These are phyloP conservation scores for Wickerhamiella sergipiensis DNA, from an alignment of 805 yeast species.

Conservation along the genomic window DNA sequence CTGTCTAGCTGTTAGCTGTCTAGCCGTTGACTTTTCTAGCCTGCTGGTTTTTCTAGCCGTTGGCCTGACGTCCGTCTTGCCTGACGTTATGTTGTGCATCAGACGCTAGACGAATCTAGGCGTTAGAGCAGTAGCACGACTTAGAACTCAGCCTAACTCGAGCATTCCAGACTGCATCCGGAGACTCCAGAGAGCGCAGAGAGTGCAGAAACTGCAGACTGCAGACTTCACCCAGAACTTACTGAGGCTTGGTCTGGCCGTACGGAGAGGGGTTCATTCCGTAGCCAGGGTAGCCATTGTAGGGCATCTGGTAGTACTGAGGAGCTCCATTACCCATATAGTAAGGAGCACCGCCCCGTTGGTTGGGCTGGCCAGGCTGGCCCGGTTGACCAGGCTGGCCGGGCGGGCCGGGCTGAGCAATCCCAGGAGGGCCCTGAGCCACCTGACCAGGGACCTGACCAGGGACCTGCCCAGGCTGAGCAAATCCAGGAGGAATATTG, in stretches of 20 bases:
- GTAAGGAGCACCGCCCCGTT: neutral
- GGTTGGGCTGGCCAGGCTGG: neutral
- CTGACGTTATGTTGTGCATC: too few species aligned
- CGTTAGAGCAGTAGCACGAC: too few species aligned
- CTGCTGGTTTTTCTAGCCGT: too few species aligned
- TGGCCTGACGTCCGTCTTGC: too few species aligned
- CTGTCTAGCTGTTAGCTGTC: too few species aligned
- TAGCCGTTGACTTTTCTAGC: too few species aligned
- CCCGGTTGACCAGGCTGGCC: neutral
- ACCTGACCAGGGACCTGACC: neutral
- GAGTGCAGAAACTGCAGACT: too few species aligned
- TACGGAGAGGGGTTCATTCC: conserved; percentile 2
- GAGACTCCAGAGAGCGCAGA: too few species aligned
- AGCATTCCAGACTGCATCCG: too few species aligned
- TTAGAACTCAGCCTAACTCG: too few species aligned
- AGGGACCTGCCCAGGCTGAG: neutral
- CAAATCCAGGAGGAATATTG: conserved; percentile 2
- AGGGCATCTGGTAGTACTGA: conserved; percentile 11
- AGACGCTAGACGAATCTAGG: too few species aligned
- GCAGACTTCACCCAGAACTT: neutral
- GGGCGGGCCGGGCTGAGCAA: neutral
- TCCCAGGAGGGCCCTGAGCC: neutral
- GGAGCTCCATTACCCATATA: conserved; percentile 2
- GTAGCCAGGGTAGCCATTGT: conserved; percentile 5
- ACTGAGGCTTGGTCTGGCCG: neutral